A percentile compares a stretch with the other conserved stretches of the same genome.
Conservation (phyloP, 495 filamentous ascomycete species). For the Talaromyces trachyspermus region DNA sequence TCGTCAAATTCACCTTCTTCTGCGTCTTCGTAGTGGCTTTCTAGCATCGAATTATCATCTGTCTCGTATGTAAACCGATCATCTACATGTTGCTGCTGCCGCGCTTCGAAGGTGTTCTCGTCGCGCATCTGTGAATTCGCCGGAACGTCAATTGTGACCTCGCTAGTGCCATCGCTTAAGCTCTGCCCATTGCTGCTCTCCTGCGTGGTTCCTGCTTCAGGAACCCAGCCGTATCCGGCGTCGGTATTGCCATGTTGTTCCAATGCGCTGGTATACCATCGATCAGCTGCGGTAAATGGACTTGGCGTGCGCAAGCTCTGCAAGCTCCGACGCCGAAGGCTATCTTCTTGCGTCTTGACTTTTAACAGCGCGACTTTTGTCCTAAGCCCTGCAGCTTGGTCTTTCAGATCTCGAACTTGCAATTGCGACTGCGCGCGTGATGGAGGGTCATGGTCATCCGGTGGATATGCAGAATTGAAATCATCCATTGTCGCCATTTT, state of each 20-base stretch:
- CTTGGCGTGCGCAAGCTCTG: constrained; percentile 79
- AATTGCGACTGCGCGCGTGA: constrained; percentile 45
- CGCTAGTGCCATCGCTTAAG: neutral
- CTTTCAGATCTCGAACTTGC: constrained; percentile 76
- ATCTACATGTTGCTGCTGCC: neutral
- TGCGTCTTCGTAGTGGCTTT: constrained; percentile 56
- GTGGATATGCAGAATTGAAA: constrained; percentile 30
- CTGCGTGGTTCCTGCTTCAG: constrained; percentile 12
- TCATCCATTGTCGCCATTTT: constrained; percentile 22
- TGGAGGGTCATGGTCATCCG: constrained; percentile 28
- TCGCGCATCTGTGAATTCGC: neutral
- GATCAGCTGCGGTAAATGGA: constrained; percentile 72
- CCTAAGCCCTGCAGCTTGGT: constrained; percentile 90
- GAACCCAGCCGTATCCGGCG: constrained; percentile 24
- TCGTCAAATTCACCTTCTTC: constrained; percentile 34
- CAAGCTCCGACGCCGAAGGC: constrained; percentile 71
- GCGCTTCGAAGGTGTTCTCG: neutral
- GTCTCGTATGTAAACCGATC: constrained; percentile 16
- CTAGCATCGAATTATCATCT: constrained; percentile 29
- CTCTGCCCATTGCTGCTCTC: neutral
- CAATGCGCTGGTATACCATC: constrained; percentile 58
- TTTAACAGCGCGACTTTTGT: constrained; percentile 83
- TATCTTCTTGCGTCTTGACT: constrained; percentile 76
- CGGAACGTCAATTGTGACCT: neutral
- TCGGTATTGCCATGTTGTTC: constrained; percentile 27